phyloP scores from a whole-genome alignment of 176 grass and related monocot genomes.

The Aechmea fasciata region DNA sequence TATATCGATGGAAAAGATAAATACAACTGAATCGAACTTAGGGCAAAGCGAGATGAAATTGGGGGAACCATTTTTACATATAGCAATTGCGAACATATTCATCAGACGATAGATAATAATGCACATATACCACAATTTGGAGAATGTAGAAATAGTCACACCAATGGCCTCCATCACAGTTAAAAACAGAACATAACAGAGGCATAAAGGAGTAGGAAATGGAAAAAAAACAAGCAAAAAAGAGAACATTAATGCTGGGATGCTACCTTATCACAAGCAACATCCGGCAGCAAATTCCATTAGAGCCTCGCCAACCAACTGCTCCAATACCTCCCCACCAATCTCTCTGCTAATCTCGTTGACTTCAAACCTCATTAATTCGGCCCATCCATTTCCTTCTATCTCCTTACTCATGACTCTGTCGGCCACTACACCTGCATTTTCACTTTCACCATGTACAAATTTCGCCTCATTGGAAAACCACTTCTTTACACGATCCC shows the following conservation, averaged over 20 bases:
- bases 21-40: too few relatives aligned
- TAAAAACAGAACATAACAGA: too few relatives aligned
- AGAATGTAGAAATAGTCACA: background rate
- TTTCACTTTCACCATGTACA: constrained; percentile 14
- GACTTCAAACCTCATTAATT: constrained; percentile 36
- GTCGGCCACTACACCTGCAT: constrained; percentile 28
- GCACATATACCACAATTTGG: background rate
- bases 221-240: background rate
- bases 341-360: constrained; percentile 47
- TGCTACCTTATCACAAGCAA: constrained; percentile 13
- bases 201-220: too few relatives aligned
- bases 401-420: constrained; percentile 53
- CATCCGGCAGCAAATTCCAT: constrained; percentile 27
- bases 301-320: constrained; percentile 48
- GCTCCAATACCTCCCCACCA: constrained; percentile 38
- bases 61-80: background rate
- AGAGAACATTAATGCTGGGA: background rate
- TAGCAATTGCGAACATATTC: background rate
- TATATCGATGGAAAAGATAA: too few relatives aligned
- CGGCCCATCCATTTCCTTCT: constrained; percentile 38
- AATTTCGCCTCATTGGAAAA: constrained; percentile 28
- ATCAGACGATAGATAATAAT: background rate
- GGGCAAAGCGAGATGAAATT: background rate
- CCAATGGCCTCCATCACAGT: too few relatives aligned
- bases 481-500: constrained; percentile 43